These are phyloP conservation scores for Clarireedia monteithiana DNA, from an alignment of 2,329 filamentous ascomycete species.

Conservation along the genomic window DNA sequence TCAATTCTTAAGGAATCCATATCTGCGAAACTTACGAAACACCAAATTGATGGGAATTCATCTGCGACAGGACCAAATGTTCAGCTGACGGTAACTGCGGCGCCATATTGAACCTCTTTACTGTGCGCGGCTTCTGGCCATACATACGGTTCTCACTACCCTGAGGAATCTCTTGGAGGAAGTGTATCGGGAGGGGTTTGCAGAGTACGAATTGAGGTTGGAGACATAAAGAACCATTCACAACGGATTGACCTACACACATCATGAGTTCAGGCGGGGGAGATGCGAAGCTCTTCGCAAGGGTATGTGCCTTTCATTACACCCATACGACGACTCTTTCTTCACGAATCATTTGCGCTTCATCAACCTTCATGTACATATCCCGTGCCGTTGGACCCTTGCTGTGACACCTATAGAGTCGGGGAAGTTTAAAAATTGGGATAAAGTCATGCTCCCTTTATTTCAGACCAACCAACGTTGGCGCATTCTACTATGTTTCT, in stretches of 20 bases:
- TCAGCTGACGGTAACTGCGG: slow-evolving; percentile 20
- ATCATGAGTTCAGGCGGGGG: slow-evolving; percentile 53
- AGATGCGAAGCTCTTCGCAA: slow-evolving; percentile 98
- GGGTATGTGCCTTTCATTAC: slow-evolving; percentile 55
- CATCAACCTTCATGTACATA: slow-evolving; percentile 9
- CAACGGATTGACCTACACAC: slow-evolving; percentile 15
- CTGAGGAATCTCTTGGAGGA: slow-evolving; percentile 7
- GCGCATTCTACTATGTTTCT: slow-evolving; percentile 24
- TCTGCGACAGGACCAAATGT: slow-evolving; percentile 13
- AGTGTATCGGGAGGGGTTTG: slow-evolving; percentile 23
- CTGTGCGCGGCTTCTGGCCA: slow-evolving; percentile 1
- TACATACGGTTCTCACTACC: slow-evolving; percentile 23
- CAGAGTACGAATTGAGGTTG: slow-evolving; percentile 5
- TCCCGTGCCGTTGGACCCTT: slow-evolving; percentile 5
- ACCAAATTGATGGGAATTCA: slow-evolving; percentile 19
- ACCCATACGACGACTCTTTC: not conserved
- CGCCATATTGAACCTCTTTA: slow-evolving; percentile 11
- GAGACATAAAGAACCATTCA: slow-evolving; percentile 8
- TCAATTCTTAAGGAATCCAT: slow-evolving; percentile 5
- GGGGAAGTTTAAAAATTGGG: not conserved
- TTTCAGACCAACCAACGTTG: slow-evolving; percentile 1
- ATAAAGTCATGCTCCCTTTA: not conserved
- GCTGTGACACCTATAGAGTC: slow-evolving; percentile 2
- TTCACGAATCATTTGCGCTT: slow-evolving; percentile 6
- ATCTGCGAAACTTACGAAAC: slow-evolving; percentile 3